Percentiles rank a stretch among this genome's conserved stretches.
These are phyloP conservation scores for Plenodomus tracheiphilus DNA, from an alignment of 2,329 filamentous ascomycete genomes.

Conservation along the genomic window DNA sequence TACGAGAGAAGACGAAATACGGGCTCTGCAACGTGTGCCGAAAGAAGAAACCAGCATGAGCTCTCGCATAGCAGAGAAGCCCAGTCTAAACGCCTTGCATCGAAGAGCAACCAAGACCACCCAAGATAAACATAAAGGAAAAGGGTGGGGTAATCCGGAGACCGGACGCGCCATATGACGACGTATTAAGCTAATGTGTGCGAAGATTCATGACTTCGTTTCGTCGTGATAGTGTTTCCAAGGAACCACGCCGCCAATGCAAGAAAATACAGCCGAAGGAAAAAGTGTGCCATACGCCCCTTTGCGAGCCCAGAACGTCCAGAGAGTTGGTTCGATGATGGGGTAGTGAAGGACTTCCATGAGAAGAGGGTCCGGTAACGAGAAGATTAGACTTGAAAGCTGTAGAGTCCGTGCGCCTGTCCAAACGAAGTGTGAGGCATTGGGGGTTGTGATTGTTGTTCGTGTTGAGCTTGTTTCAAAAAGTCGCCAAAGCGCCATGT, in stretches of 20 bases:
- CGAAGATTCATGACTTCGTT: slow-evolving; percentile 42
- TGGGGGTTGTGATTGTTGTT: slow-evolving; percentile 17
- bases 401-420: slow-evolving; percentile 28
- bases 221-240: slow-evolving; percentile 35
- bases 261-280: slow-evolving; percentile 36
- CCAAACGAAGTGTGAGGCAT: slow-evolving; percentile 25
- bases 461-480: slow-evolving; percentile 27
- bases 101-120: slow-evolving; percentile 12
- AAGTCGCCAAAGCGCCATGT: slow-evolving; percentile 35
- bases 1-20: slow-evolving; percentile 9
- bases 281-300: slow-evolving; percentile 13
- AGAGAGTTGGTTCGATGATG: background rate
- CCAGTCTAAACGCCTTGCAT: slow-evolving; percentile 24
- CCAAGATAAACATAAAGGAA: slow-evolving; percentile 10
- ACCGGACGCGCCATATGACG: slow-evolving; percentile 2
- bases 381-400: slow-evolving; percentile 25
- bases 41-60: slow-evolving; percentile 1
- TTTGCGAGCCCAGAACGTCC: background rate
- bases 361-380: background rate
- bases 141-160: slow-evolving; percentile 15
- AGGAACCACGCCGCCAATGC: slow-evolving; percentile 34
- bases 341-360: background rate
- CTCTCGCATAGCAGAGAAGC: slow-evolving; percentile 20
- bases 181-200: slow-evolving; percentile 26
- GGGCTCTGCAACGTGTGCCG: background rate